phyloP scores from a whole-genome alignment of 306 rosid species.

The Morella rubra region DNA sequence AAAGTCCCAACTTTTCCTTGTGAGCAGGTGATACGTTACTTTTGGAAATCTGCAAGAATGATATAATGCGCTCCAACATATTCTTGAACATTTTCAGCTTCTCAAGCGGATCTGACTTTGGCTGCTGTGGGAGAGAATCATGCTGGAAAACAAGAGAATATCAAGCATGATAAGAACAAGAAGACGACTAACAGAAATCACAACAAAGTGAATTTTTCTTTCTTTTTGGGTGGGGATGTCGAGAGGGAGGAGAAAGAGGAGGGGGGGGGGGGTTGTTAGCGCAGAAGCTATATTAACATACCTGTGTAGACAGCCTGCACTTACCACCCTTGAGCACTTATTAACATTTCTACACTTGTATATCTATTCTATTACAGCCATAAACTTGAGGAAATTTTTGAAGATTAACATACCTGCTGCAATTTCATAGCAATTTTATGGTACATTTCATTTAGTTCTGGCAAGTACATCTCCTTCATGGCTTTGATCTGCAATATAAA shows the following conservation, averaged over 20 bases:
- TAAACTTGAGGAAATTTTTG: background rate
- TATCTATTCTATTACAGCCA: too few species aligned
- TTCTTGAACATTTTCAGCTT: slow-evolving; percentile 50
- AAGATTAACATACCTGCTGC: slow-evolving; percentile 53
- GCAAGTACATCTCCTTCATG: slow-evolving; percentile 62
- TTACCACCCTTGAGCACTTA: too few species aligned
- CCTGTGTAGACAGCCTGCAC: slow-evolving; percentile 12
- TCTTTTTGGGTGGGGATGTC: too few species aligned
- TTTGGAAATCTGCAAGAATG: slow-evolving; percentile 54
- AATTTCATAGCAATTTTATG: slow-evolving; percentile 53
- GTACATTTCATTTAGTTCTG: slow-evolving; percentile 62
- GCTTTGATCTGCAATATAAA: slow-evolving; percentile 53
- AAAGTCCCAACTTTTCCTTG: slow-evolving; percentile 50
- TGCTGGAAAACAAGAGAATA: slow-evolving; percentile 40
- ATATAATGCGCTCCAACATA: slow-evolving; percentile 50
- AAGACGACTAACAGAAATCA: slow-evolving; percentile 8
- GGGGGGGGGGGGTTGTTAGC: background rate
- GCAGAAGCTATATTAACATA: slow-evolving; percentile 11
- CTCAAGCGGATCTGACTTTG: slow-evolving; percentile 58
- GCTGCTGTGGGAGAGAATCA: slow-evolving; percentile 61
- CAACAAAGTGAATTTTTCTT: background rate
- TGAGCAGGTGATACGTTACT: slow-evolving; percentile 25
- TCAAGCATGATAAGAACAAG: slow-evolving; percentile 16
- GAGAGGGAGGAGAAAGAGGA: too few species aligned
- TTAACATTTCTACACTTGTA: too few species aligned